These are phyloP conservation scores for Beauveria medogensis DNA, from an alignment of 2,329 filamentous ascomycete species.

Conservation along the genomic window DNA sequence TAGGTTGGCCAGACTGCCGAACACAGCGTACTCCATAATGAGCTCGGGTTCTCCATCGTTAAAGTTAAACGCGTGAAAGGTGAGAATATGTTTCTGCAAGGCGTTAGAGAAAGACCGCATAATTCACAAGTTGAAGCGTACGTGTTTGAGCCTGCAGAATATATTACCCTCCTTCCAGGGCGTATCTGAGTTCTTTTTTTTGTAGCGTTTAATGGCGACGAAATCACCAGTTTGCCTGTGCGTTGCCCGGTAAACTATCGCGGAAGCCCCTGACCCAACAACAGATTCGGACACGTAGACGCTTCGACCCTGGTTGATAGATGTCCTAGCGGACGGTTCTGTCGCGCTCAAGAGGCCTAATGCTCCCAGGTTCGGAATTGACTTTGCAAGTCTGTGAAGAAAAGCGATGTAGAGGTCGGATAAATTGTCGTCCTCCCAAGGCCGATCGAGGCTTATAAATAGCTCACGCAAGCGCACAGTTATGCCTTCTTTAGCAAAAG, in stretches of 20 bases:
- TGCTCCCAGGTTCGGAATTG: not conserved
- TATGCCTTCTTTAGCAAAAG: not conserved
- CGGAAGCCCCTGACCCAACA: not conserved
- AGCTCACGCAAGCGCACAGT: not conserved
- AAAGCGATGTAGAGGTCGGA: not conserved
- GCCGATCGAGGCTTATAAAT: not conserved
- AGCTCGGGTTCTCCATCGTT: not conserved
- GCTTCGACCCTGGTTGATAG: too few species aligned
- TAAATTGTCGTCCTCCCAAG: not conserved
- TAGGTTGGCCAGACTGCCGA: not conserved
- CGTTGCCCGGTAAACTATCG: not conserved
- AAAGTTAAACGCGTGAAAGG: not conserved
- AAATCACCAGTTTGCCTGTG: not conserved
- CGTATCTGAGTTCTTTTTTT: not conserved
- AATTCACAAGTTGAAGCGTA: not conserved
- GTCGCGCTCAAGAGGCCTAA: not conserved
- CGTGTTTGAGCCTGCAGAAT: not conserved
- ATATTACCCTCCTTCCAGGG: not conserved
- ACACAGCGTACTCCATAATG: not conserved
- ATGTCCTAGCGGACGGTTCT: not conserved
- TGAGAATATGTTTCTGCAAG: not conserved
- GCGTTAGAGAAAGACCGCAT: not conserved
- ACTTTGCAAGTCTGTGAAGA: not conserved
- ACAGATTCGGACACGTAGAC: not conserved
- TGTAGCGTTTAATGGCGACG: not conserved